A percentile compares a stretch with the other conserved stretches of the same genome.
These are phyloP conservation scores for Arthrocladium fulminans DNA, from an alignment of 2,329 filamentous ascomycete genomes.

Conservation along the genomic window DNA sequence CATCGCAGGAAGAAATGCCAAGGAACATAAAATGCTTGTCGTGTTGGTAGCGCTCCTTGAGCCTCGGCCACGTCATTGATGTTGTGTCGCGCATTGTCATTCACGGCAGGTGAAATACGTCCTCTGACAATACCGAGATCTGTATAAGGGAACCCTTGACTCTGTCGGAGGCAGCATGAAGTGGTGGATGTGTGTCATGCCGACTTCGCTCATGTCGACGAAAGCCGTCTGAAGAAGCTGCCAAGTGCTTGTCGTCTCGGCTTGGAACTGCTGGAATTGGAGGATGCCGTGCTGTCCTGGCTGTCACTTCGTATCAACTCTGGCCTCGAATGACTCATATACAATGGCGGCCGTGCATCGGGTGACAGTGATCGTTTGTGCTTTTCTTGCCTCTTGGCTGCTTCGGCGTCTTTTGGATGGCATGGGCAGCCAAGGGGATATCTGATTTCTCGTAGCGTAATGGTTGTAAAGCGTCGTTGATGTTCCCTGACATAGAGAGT, in stretches of 20 bases:
- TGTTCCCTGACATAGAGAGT: neutral
- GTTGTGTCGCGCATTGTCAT: too few species aligned
- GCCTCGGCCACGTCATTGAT: too few species aligned
- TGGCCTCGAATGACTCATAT: neutral
- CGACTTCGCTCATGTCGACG: neutral
- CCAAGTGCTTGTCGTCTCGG: neutral
- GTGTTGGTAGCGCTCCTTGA: too few species aligned
- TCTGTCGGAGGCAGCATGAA: too few species aligned
- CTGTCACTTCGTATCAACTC: constrained; percentile 5
- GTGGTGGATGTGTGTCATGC: too few species aligned
- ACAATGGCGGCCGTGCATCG: neutral
- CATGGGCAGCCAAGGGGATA: constrained; percentile 21
- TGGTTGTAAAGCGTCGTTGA: constrained; percentile 19
- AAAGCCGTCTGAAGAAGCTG: neutral
- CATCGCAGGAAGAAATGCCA: too few species aligned
- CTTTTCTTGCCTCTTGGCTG: neutral
- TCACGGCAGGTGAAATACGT: too few species aligned
- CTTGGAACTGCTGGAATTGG: neutral
- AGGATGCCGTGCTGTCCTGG: neutral
- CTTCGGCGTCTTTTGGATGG: constrained; percentile 11
- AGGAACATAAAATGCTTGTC: too few species aligned
- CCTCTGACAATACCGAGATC: too few species aligned
- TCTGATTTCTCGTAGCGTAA: constrained; percentile 20
- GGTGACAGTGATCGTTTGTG: neutral
- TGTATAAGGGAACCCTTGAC: too few species aligned